Percentiles rank a stretch among this genome's conserved stretches.
phyloP scores from a whole-genome alignment of 2,329 filamentous ascomycete genomes.

The Phialophora macrospora region DNA sequence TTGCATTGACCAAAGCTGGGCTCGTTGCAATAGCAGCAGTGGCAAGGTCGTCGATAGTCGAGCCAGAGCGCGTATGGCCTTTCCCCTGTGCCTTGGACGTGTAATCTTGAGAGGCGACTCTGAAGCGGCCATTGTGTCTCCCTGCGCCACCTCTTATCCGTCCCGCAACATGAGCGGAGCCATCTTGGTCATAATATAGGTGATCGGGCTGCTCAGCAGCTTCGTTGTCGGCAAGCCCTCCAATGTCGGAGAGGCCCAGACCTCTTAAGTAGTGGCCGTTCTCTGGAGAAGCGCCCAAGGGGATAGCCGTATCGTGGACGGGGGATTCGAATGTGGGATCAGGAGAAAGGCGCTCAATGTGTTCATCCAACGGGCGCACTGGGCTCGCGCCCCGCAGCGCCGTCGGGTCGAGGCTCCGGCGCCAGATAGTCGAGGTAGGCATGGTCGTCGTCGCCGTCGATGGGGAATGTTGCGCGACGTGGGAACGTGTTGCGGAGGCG shows the following conservation, averaged over 20 bases:
- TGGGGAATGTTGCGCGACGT: conserved; percentile 14
- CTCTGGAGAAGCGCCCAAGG: conserved; percentile 15
- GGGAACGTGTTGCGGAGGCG: conserved; percentile 32
- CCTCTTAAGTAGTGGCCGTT: conserved; percentile 27
- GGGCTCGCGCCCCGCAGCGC: conserved; percentile 31
- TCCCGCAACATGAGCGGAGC: conserved; percentile 36
- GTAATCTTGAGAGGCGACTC: conserved; percentile 14
- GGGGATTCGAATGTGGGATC: conserved; percentile 29
- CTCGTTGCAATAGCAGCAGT: conserved; percentile 58
- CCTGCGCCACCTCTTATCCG: conserved; percentile 25
- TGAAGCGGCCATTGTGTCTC: conserved; percentile 7
- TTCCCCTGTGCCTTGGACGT: conserved; percentile 14
- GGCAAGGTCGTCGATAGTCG: conserved; percentile 56
- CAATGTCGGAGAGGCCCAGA: conserved; percentile 33
- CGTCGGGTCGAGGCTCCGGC: conserved; percentile 25
- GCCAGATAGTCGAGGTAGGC: conserved; percentile 39
- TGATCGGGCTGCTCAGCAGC: conserved; percentile 32
- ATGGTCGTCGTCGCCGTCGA: conserved; percentile 30
- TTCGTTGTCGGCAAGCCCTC: conserved; percentile 14
- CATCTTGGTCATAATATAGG: conserved; percentile 35
- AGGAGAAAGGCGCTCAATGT: conserved; percentile 38
- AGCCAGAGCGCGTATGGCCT: conserved; percentile 52
- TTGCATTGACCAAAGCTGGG: conserved; percentile 48
- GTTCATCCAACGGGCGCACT: conserved; percentile 29
- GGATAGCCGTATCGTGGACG: conserved; percentile 16